Evolutionary conservation across 495 filamentous ascomycete genomes (phyloP).

Genomic region (Tuber microsphaerosporum): DNA sequence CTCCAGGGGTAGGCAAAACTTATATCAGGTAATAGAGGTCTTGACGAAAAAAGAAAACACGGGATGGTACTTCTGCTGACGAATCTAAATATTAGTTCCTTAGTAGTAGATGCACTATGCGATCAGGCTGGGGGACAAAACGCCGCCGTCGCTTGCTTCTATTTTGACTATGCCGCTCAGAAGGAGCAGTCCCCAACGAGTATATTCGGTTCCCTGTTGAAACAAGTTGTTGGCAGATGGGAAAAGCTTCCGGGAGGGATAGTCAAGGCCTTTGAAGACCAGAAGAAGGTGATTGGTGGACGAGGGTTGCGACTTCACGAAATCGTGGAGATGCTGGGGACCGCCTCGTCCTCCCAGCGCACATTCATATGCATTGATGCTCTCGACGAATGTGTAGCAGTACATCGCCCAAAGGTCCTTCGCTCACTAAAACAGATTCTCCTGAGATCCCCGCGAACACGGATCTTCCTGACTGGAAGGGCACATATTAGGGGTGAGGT

Average conservation of each 20-base stretch:
- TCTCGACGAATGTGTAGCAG: neutral
- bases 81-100: neutral
- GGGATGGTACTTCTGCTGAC: neutral
- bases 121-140: neutral
- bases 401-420: neutral
- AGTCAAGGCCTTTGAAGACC: neutral
- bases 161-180: neutral
- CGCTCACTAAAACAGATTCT: conserved; percentile 3
- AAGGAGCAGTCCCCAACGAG: neutral
- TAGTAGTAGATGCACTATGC: neutral
- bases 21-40: neutral
- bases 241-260: neutral
- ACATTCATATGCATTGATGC: conserved; percentile 1
- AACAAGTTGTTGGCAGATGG: neutral
- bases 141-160: neutral
- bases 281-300: neutral
- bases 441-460: neutral
- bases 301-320: neutral
- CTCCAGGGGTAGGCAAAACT: neutral
- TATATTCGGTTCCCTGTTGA: neutral
- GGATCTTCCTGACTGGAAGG: neutral
- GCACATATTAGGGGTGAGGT: neutral
- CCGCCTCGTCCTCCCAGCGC: neutral
- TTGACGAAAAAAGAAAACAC: neutral
- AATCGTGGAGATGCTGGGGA: neutral